Evolutionary conservation across 2,329 filamentous ascomycete genomes (phyloP).

Genomic region (Ceratocystiopsis sp.): DNA sequence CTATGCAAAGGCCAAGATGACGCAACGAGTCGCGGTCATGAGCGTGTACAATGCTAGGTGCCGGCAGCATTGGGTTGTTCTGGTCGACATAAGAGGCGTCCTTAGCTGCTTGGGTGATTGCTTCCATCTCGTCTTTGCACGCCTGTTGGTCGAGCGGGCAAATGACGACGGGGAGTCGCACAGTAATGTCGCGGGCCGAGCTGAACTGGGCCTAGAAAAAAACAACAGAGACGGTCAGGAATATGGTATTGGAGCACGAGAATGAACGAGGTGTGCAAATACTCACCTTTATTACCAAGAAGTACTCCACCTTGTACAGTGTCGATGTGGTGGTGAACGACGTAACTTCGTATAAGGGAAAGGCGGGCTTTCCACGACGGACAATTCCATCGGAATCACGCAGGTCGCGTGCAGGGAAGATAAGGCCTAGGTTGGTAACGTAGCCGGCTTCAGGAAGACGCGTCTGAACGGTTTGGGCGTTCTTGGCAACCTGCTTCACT

Average conservation of each 20-base stretch:
- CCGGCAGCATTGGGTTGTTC: slow-evolving; percentile 84
- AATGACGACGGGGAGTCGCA: slow-evolving; percentile 87
- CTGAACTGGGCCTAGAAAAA: slow-evolving; percentile 61
- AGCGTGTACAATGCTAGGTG: slow-evolving; percentile 63
- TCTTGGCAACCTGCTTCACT: slow-evolving; percentile 70
- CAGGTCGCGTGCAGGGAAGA: slow-evolving; percentile 80
- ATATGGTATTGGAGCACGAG: not conserved
- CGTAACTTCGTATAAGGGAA: slow-evolving; percentile 73
- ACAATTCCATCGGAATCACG: slow-evolving; percentile 78
- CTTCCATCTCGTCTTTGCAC: slow-evolving; percentile 97
- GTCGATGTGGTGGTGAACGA: slow-evolving; percentile 90
- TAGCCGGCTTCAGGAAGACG: slow-evolving; percentile 85
- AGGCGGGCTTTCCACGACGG: slow-evolving; percentile 67
- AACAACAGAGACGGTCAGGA: not conserved
- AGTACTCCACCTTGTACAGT: slow-evolving; percentile 97
- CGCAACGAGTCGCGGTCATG: slow-evolving; percentile 50
- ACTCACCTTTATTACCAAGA: slow-evolving; percentile 72
- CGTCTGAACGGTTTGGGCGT: slow-evolving; percentile 62
- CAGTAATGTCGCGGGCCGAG: slow-evolving; percentile 69
- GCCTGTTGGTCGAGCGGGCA: slow-evolving; percentile 89
- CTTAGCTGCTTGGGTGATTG: slow-evolving; percentile 88
- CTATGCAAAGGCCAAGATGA: slow-evolving; percentile 45
- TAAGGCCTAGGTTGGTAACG: slow-evolving; percentile 76
- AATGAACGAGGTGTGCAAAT: too few species aligned
- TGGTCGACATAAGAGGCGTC: slow-evolving; percentile 78